A percentile compares a stretch with the other conserved stretches of the same genome.
Conservation (phyloP, 768 basidiomycete species). For the Clavaria fumosa region DNA sequence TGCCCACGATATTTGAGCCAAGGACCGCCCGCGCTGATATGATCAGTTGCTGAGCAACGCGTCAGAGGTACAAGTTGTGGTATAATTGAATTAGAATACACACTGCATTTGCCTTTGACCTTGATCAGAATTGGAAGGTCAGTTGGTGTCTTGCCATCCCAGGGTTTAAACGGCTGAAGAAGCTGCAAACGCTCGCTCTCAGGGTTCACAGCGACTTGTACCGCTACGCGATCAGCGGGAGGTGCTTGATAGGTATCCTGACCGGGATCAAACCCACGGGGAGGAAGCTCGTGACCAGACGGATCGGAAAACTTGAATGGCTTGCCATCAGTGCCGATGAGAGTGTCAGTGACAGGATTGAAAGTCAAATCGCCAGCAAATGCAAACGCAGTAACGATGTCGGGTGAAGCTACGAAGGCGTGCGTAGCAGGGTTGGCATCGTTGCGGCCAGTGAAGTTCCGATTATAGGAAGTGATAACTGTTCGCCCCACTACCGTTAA, state of each 20-base stretch:
- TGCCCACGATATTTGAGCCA: slow-evolving; percentile 99
- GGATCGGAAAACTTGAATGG: slow-evolving; percentile 95
- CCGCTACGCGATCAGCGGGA: slow-evolving; percentile 67
- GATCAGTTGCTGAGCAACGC: slow-evolving; percentile 53
- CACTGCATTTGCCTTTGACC: slow-evolving; percentile 97
- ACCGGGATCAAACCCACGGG: slow-evolving; percentile 91
- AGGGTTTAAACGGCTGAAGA: slow-evolving; percentile 75
- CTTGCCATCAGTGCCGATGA: slow-evolving; percentile 85
- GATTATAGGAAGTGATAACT: slow-evolving; percentile 99
- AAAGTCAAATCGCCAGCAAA: slow-evolving; percentile 91
- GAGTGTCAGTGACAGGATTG: slow-evolving; percentile 88
- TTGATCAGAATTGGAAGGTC: slow-evolving; percentile 94
- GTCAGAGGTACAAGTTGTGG: slow-evolving; percentile 4
- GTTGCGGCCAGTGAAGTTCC: slow-evolving; percentile 99
- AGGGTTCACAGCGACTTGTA: slow-evolving; percentile 76
- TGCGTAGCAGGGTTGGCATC: slow-evolving; percentile 99
- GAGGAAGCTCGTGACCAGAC: slow-evolving; percentile 82
- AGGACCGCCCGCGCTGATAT: slow-evolving; percentile 94
- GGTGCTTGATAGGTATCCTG: slow-evolving; percentile 96
- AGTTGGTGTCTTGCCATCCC: slow-evolving; percentile 85
- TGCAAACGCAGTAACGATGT: slow-evolving; percentile 92
- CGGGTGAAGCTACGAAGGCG: slow-evolving; percentile 87
- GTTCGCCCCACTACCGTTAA: not conserved
- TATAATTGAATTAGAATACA: slow-evolving; percentile 18
- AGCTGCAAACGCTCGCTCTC: slow-evolving; percentile 84